A percentile compares a stretch with the other conserved stretches of the same genome.
phyloP scores from a whole-genome alignment of 2,329 filamentous ascomycete species.

The Alternaria sp. region DNA sequence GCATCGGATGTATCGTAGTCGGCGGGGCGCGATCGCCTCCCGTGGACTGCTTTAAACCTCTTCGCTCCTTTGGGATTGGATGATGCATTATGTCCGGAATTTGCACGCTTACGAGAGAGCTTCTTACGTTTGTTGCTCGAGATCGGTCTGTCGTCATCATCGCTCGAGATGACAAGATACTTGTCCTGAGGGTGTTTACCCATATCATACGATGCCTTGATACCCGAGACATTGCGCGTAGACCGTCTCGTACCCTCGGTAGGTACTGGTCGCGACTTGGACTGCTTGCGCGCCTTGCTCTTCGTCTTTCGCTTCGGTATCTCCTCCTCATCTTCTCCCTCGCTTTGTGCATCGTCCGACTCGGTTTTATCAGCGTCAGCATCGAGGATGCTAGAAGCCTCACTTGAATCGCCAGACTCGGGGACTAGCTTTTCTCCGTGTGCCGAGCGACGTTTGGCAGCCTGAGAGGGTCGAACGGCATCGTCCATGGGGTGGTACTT shows the following conservation, averaged over 20 bases:
- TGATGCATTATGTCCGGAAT: neutral
- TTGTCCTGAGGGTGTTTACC: slow-evolving; percentile 39
- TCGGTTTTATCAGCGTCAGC: neutral
- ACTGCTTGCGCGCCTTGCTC: slow-evolving; percentile 16
- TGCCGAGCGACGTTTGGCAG: slow-evolving; percentile 33
- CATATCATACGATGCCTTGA: slow-evolving; percentile 32
- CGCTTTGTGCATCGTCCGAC: slow-evolving; percentile 10
- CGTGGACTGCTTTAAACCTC: neutral
- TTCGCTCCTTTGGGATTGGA: neutral
- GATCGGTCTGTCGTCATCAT: neutral
- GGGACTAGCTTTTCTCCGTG: slow-evolving; percentile 20
- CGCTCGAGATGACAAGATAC: slow-evolving; percentile 16
- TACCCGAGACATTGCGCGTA: slow-evolving; percentile 24
- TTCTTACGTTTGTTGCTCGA: neutral
- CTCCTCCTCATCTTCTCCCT: slow-evolving; percentile 3
- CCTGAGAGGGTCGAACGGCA: slow-evolving; percentile 31
- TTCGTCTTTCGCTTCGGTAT: neutral
- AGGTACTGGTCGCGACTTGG: neutral
- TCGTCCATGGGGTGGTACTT: slow-evolving; percentile 47
- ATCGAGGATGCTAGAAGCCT: neutral
- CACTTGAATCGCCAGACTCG: slow-evolving; percentile 1
- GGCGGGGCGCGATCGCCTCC: neutral
- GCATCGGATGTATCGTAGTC: neutral
- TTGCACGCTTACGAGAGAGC: neutral
- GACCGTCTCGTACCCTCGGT: slow-evolving; percentile 29